Evolutionary conservation across 108 stramenopile species (phyloP), one percentile per base, ranked within the genome.

Genomic region (Conticribra weissflogii): DNA sequence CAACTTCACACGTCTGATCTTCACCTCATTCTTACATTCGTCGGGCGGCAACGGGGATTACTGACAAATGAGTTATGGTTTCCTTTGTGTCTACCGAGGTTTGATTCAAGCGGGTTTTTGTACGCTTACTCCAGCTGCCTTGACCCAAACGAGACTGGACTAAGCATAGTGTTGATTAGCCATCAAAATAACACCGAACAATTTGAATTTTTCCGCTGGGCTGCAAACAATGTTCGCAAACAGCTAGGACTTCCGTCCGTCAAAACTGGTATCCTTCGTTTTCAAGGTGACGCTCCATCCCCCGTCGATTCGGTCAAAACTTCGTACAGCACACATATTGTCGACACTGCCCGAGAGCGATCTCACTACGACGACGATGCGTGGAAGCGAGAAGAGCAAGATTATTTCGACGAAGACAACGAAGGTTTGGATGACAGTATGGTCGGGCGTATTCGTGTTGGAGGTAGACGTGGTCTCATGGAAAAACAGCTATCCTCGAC

Each of bases 41-140:
- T 89, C 1, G 65, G 72, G 22, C 71, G 59, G 17, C 89, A 90
- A 68, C 74, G 68, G 41, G 84, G 79, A 30, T 62, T 88, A 3
- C 30, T 69, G 30, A 73, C 79, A 3, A 87, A 85, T 63, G 92
- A 93, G 63, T 68, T 86, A 22, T 93, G 92, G 92, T 79, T 89
- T 58, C 92, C 92, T 1, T 58, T 93, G 23, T 93, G 92, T 62
- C 56, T 93, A n/a, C 92, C 92, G 12, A 76, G 89, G 14, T 88
- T 93, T 44, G 78, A 88, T 57, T 79, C 86, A 9, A 78, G 85
- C 18, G 92, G 88, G 57, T 93, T 88, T 72, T 72, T 92, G 9
- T 86, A 92, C 52, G 85, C 86, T 15, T 92, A 85, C 59, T 83
- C 83, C 3, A 68, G 58, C 44, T 89, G 85, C 46, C 71, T 89